These are phyloP conservation scores for Cyclostephanos invisitatus DNA, from an alignment of 108 stramenopile genomes.

Conservation along the genomic window DNA sequence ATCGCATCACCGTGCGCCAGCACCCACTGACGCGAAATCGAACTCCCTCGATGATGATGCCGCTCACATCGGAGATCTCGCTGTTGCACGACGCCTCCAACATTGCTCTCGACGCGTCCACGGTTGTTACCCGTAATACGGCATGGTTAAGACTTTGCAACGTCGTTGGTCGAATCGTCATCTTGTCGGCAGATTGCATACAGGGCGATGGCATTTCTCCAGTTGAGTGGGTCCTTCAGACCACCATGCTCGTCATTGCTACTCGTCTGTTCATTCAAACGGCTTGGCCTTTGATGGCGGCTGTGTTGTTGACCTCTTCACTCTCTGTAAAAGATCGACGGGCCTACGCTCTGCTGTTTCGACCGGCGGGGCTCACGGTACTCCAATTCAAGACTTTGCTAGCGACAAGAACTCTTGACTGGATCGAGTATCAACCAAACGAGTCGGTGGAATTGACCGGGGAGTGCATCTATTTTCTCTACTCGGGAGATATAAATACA, in stretches of 20 bases:
- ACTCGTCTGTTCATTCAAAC: conserved; percentile 24
- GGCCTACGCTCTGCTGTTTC: conserved; percentile 31
- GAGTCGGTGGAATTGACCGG: conserved; percentile 34
- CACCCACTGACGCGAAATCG: too few species aligned
- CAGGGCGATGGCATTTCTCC: conserved; percentile 45
- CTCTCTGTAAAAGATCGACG: conserved; percentile 41
- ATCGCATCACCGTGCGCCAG: too few species aligned
- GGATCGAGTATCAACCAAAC: conserved; percentile 26
- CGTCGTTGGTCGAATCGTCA: conserved; percentile 42
- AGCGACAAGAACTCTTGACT: conserved; percentile 32
- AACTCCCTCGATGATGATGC: too few species aligned
- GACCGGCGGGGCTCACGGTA: conserved; percentile 27
- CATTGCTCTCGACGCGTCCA: conserved; percentile 43
- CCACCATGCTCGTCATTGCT: conserved; percentile 35
- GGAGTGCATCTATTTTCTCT: conserved; percentile 38
- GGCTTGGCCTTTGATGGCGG: conserved; percentile 28
- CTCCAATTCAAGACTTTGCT: conserved; percentile 52
- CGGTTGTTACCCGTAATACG: conserved; percentile 27
- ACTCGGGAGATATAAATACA: conserved; percentile 30
- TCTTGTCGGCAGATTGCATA: too few species aligned
- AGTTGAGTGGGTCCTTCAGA: conserved; percentile 38
- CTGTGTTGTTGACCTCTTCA: conserved; percentile 10
- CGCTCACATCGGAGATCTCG: neutral
- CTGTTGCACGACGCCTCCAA: neutral
- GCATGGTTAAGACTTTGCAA: conserved; percentile 31